Evolutionary conservation across 2,329 filamentous ascomycete genomes (phyloP).

Genomic region (Lojkania enalia): DNA sequence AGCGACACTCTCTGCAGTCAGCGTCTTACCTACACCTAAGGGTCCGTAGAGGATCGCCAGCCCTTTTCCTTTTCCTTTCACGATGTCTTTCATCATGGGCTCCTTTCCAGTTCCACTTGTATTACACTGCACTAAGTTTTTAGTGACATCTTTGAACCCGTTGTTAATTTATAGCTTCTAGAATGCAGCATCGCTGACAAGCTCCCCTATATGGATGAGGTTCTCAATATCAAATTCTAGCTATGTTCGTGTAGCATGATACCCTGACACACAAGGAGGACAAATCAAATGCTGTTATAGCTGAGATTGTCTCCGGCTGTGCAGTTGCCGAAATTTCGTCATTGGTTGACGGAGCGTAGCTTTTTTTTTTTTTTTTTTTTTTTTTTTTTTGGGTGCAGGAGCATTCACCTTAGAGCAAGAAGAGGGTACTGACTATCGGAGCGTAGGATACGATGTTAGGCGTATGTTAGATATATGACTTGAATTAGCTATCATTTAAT

Average conservation of each 20-base stretch:
- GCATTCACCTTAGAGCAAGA: too few relatives aligned
- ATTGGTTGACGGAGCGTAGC: too few relatives aligned
- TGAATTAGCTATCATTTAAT: too few relatives aligned
- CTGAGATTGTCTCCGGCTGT: too few relatives aligned
- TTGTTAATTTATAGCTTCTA: constrained; percentile 9
- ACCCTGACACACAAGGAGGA: constrained; percentile 14
- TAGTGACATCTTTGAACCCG: constrained; percentile 9
- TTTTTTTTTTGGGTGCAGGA: too few relatives aligned
- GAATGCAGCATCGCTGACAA: constrained; percentile 11
- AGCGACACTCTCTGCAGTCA: constrained; percentile 37
- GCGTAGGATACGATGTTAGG: too few relatives aligned
- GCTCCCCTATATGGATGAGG: constrained; percentile 6
- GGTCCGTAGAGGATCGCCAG: constrained; percentile 49
- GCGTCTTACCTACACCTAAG: constrained; percentile 50
- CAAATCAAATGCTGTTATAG: constrained; percentile 15
- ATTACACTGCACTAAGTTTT: constrained; percentile 13
- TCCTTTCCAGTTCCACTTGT: constrained; percentile 14
- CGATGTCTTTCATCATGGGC: constrained; percentile 34
- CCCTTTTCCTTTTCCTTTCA: constrained; percentile 54
- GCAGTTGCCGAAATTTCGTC: too few relatives aligned
- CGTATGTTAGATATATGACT: too few relatives aligned
- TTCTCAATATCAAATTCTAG: constrained; percentile 10
- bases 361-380: too few relatives aligned
- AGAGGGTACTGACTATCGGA: too few relatives aligned
- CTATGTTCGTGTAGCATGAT: constrained; percentile 12